Evolutionary conservation across 1,284 basidiomycete genomes (phyloP).

Genomic region (Peniophora sp.): DNA sequence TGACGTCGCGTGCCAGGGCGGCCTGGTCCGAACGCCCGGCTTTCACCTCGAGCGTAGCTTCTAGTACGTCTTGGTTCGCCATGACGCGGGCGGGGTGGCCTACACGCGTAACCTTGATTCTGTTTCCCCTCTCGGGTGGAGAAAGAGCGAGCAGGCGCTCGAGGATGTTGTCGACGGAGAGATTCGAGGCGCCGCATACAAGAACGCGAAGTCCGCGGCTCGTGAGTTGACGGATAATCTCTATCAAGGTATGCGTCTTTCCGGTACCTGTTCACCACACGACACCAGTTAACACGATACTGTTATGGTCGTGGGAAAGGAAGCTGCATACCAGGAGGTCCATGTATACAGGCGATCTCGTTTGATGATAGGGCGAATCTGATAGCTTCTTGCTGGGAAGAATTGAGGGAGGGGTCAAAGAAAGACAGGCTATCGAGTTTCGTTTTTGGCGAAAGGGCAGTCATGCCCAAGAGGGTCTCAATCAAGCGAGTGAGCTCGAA

Average conservation of each 20-base stretch:
- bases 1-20: slow-evolving; percentile 74
- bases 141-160: slow-evolving; percentile 70
- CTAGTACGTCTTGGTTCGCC: slow-evolving; percentile 57
- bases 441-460: slow-evolving; percentile 30
- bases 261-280: slow-evolving; percentile 55
- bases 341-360: slow-evolving; percentile 91
- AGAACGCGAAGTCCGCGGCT: slow-evolving; percentile 54
- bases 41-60: slow-evolving; percentile 84
- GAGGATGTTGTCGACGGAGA: slow-evolving; percentile 88
- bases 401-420: slow-evolving; percentile 74
- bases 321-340: slow-evolving; percentile 70
- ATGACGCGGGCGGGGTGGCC: slow-evolving; percentile 94
- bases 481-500: slow-evolving; percentile 42
- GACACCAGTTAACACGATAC: not conserved
- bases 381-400: slow-evolving; percentile 79
- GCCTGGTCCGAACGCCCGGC: slow-evolving; percentile 74
- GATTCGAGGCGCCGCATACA: slow-evolving; percentile 87
- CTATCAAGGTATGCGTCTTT: slow-evolving; percentile 89
- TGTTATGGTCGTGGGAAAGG: slow-evolving; percentile 4
- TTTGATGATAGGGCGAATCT: slow-evolving; percentile 63
- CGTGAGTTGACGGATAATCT: slow-evolving; percentile 82
- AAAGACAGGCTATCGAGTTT: slow-evolving; percentile 44
- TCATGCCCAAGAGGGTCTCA: slow-evolving; percentile 61
- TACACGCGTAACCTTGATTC: slow-evolving; percentile 67
- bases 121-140: slow-evolving; percentile 29